Base-by-base conservation (phyloP, 371 early-diverging fungal species). In the Homolaphlyctis polyrhiza region DNA sequence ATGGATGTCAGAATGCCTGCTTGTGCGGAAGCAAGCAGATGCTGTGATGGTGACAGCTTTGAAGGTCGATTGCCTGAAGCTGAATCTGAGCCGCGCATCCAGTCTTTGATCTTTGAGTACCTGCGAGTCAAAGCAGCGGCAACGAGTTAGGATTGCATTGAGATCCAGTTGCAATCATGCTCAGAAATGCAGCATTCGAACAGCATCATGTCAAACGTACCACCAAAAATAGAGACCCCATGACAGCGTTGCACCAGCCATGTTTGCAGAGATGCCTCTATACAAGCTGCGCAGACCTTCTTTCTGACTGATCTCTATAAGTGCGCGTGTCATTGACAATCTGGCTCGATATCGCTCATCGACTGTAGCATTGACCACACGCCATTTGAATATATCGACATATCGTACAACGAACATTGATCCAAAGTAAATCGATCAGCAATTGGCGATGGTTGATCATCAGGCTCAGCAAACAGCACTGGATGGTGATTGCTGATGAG, bases 161-260 rank as follows among this genome's bases (percentile, higher is more conserved):
- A 54, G 21, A 1, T 35, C 58, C 0, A 35, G 13, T 34, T 35
- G n/a, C n/a, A n/a, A n/a, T n/a, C n/a, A n/a, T n/a, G n/a, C n/a
- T n/a, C n/a, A n/a, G n/a, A n/a, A n/a, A n/a, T n/a, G n/a, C n/a
- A n/a, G n/a, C n/a, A n/a, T n/a, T n/a, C n/a, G n/a, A n/a, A n/a
- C n/a, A n/a, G n/a, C n/a, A n/a, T n/a, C n/a, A n/a, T n/a, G n/a
- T 1, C 16, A n/a, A 43, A 48, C 61, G 21, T 86, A 93, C 90
- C 90, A 93, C 59, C 87, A 91, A 74, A 97, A 96, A 71, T 96
- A 97, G 45, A 97, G 78, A 0, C 94, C 96, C 97, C 98, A 97
- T 49, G 91, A 91, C 18, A 89, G 72, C 11, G 93, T 89, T n/a
- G 95, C 87, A 0, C 97, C 98, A 2, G 90, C 91, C 63, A 96